Evolutionary conservation across 1,284 basidiomycete genomes (phyloP), one percentile per base, ranked within the genome.

Genomic region (Takashimella tepidaria): DNA sequence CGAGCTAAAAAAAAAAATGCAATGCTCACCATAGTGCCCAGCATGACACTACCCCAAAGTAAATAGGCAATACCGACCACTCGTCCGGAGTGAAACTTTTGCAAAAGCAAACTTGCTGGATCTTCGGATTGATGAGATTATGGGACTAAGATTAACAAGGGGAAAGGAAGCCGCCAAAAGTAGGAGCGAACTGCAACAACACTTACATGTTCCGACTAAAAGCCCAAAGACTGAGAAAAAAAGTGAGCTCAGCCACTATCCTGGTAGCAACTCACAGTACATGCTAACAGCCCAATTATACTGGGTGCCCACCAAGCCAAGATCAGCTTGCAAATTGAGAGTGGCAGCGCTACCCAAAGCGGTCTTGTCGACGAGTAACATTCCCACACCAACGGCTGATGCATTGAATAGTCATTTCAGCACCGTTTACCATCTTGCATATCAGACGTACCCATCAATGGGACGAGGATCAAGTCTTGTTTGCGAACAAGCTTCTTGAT

Each of bases 331-430:
- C 3, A 66, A 27, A 41, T 58, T 56, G 25, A 60, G 55, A 8
- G 51, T 57, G 3, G 59, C 64, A 12, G 64, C 55, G 5, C 61
- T 64, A 40, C 66, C 63, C 3, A 67, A 44, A 22, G 51, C 50
- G 44, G 61, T 59, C 50, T 68, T 64, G 62, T 68, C 61, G 41
- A 37, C 31, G 49, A 37, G 31, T 8, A 37, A 16, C 31, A 37
- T 37, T 8, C 31, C 31, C 8, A 37, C 31, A 37, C 31, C 31
- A 16, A 37, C 31, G 31, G 31, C 31, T 37, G 31, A 16, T 8
- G 31, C 10, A 37, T 8, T 37, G 10, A 37, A 16, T 16, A 16
- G 31, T 37, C 31, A 16, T 8, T 37, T 37, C 31, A 37, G 16
- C 8, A 16, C 31, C 31, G 31, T 8, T 8, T 8, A 37, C 16